A percentile compares a stretch with the other conserved stretches of the same genome.
These are phyloP conservation scores for Volvox reticuliferus DNA, from an alignment of 139 green algal species.

Conservation along the genomic window DNA sequence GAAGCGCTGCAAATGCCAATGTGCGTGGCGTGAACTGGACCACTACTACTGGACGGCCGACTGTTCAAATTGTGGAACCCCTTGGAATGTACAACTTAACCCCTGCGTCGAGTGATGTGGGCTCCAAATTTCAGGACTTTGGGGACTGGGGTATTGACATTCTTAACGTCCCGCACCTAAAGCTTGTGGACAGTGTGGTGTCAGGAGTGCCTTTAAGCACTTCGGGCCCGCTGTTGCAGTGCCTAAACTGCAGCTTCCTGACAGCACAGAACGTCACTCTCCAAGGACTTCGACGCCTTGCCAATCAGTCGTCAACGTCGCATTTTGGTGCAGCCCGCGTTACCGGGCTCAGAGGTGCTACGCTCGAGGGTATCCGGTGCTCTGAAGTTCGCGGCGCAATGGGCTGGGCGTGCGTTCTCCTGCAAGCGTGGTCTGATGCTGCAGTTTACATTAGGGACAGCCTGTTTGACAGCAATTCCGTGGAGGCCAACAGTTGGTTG, in stretches of 20 bases:
- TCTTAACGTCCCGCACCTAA: neutral
- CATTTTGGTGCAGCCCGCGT: neutral
- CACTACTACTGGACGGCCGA: neutral
- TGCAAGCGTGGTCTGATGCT: neutral
- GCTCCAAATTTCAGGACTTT: neutral
- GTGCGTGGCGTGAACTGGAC: neutral
- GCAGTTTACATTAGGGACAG: neutral
- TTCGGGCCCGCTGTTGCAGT: slow-evolving; percentile 10
- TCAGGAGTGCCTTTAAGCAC: neutral
- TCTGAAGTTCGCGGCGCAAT: neutral
- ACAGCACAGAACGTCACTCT: neutral
- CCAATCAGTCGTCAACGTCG: no score
- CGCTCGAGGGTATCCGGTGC: neutral
- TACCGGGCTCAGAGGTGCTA: neutral
- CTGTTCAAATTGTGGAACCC: no score
- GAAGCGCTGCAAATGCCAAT: neutral
- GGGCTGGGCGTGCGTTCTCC: slow-evolving; percentile 26
- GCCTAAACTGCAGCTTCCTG: slow-evolving; percentile 1
- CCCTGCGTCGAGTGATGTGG: no score
- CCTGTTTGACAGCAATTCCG: neutral
- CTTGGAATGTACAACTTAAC: neutral
- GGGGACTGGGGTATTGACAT: slow-evolving; percentile 15
- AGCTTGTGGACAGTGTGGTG: neutral
- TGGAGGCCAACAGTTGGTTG: neutral
- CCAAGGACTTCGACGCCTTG: neutral